phyloP scores from a whole-genome alignment of 169 alveolate species.

The Cryptosporidium felis region DNA sequence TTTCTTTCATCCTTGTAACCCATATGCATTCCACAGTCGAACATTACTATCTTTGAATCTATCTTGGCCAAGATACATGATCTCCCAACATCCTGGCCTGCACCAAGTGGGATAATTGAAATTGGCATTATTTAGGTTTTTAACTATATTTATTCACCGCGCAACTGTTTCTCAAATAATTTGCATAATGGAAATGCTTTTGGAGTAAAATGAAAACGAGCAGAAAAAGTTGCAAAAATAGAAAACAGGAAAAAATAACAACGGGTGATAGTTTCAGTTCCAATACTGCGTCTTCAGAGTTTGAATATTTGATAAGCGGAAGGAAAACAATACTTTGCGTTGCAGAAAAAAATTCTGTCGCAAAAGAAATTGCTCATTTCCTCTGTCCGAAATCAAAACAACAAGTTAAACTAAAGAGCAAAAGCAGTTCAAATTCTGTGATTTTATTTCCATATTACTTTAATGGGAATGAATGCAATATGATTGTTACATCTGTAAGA shows the following conservation, averaged over 20 bases:
- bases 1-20: slow-evolving; percentile 92
- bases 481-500: slow-evolving; percentile 90
- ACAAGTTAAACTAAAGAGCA: slow-evolving; percentile 31
- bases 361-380: slow-evolving; percentile 76
- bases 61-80: slow-evolving; percentile 93
- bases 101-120: slow-evolving; percentile 88
- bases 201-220: too few relatives aligned
- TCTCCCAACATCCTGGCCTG: slow-evolving; percentile 99
- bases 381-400: slow-evolving; percentile 69
- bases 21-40: slow-evolving; percentile 98
- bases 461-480: slow-evolving; percentile 78
- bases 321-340: slow-evolving; percentile 72
- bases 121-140: slow-evolving; percentile 27
- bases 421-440: slow-evolving; percentile 80
- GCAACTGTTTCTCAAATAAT: too few relatives aligned
- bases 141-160: not conserved
- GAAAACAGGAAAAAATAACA: too few relatives aligned
- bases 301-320: not conserved
- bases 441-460: slow-evolving; percentile 75
- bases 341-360: slow-evolving; percentile 87
- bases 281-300: too few relatives aligned
- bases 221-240: too few relatives aligned
- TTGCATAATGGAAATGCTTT: too few relatives aligned
- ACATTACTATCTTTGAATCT: slow-evolving; percentile 90
- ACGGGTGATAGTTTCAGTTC: too few relatives aligned